Conservation (phyloP, 768 basidiomycete genomes). For the Suillus weaverae region DNA sequence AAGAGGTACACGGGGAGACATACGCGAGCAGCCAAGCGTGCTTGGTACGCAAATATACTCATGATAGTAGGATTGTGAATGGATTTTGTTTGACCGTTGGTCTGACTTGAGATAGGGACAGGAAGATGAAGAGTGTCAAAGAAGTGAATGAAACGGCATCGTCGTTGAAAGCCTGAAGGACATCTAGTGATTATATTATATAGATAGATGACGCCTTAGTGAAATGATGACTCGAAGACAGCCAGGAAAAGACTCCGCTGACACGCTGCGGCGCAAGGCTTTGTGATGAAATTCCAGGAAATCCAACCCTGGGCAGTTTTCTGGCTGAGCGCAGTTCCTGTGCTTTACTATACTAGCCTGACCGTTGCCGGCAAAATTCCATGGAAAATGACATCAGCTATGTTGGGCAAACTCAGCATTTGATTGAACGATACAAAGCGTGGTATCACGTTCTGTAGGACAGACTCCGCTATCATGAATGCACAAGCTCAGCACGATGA, state of each 20-base stretch:
- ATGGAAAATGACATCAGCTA: not conserved
- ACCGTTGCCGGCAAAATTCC: not conserved
- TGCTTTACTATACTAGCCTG: not conserved
- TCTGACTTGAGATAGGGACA: not conserved
- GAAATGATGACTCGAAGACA: not conserved
- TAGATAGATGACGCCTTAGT: not conserved
- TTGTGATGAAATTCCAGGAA: not conserved
- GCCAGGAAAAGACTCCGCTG: not conserved
- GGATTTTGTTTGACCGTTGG: too few species aligned
- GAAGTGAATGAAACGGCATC: not conserved
- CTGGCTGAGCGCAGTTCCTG: not conserved
- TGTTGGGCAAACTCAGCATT: not conserved
- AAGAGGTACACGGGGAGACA: not conserved
- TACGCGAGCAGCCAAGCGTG: not conserved
- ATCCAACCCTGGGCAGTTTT: not conserved
- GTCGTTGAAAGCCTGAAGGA: not conserved
- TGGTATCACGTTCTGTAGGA: not conserved
- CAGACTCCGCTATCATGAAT: not conserved
- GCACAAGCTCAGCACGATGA: not conserved
- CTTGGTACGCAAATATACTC: not conserved
- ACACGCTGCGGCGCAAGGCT: not conserved
- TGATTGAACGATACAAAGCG: not conserved
- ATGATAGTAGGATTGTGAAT: not conserved
- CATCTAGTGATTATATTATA: not conserved
- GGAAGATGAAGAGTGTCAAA: not conserved